Base-by-base conservation (phyloP, 1,139 yeast genomes). In the Yamadazyma mexicana region DNA sequence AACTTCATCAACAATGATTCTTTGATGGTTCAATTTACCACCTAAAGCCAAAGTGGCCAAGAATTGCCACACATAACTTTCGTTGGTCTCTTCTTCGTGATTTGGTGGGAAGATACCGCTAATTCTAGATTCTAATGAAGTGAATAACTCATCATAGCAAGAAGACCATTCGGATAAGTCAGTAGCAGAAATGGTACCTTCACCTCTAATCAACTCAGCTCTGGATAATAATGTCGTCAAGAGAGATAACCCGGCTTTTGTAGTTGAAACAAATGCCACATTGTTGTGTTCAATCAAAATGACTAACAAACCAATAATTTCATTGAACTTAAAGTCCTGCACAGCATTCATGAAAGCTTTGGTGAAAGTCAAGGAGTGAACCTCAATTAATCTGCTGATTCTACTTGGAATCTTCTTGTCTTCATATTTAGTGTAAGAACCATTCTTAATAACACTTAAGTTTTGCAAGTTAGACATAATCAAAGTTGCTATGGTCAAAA, bases 1-100 rank as follows among this genome's bases (percentile, higher is more conserved):
- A 17, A 89, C 92, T 60, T 91, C 97, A 61, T 89, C 98, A 37
- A 92, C 96, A 53, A 92, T 85, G 47, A 88, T 81, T 66, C 97
- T 81, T 73, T 92, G 98, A 62, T 91, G 97, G 54, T 85, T 88
- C 53, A 91, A 75, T 59, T 87, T 85, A 51, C 98, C 97, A 46
- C 96, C 94, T 47, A 92, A 73, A 0, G 98, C 94, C 45, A 92
- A 75, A 11, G 96, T 86, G 27, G 98, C 98, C 64, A 92, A 76
- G 58, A 92, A 91, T 67, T 92, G 98, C 98, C 98, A 92, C 35
- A 89, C 91, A 55, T 91, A 89, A 51, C 72, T 72, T 48, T 69
- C 75, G 41, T 66, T 62, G 0, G 95, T 79, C n/a, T 37, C 44
- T 44, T 72, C 73, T 20, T 67, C 68, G 39, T 71, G 69, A 29